These are phyloP conservation scores for Aspergillus spinulosporus DNA, from an alignment of 2,329 filamentous ascomycete genomes.

Conservation along the genomic window DNA sequence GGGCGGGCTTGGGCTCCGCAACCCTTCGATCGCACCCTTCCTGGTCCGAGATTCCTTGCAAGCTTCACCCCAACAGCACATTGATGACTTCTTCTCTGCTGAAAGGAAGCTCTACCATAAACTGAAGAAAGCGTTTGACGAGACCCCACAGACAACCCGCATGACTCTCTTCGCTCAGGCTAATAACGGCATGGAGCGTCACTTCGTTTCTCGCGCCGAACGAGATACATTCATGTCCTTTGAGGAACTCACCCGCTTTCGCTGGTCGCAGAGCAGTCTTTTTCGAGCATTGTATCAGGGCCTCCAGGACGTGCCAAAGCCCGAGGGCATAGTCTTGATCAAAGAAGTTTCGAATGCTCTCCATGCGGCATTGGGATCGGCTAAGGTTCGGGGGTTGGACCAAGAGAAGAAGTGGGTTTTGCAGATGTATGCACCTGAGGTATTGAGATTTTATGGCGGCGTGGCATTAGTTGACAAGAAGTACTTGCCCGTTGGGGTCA, in stretches of 20 bases:
- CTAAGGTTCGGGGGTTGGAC: neutral
- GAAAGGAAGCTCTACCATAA: conserved; percentile 27
- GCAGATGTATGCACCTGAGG: conserved; percentile 37
- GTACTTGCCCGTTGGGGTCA: conserved; percentile 41
- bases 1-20: conserved; percentile 50
- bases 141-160: neutral
- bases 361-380: conserved; percentile 5
- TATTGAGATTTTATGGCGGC: conserved; percentile 38
- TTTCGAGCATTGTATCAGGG: conserved; percentile 26
- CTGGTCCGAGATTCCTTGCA: conserved; percentile 35
- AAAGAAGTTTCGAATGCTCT: conserved; percentile 27
- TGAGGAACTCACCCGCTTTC: conserved; percentile 38
- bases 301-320: conserved; percentile 28
- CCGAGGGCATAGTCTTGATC: conserved; percentile 20
- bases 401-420: conserved; percentile 34
- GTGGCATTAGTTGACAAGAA: conserved; percentile 42
- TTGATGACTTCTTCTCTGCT: conserved; percentile 25
- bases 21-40: conserved; percentile 49
- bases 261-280: conserved; percentile 26
- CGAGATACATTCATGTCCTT: conserved; percentile 36
- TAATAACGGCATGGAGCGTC: neutral
- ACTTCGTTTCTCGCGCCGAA: conserved; percentile 18
- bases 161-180: conserved; percentile 13
- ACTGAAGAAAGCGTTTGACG: conserved; percentile 28
- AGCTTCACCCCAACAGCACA: conserved; percentile 25